Base-by-base conservation (phyloP, 2,329 filamentous ascomycete genomes). In the Gnomoniopsis sp. region DNA sequence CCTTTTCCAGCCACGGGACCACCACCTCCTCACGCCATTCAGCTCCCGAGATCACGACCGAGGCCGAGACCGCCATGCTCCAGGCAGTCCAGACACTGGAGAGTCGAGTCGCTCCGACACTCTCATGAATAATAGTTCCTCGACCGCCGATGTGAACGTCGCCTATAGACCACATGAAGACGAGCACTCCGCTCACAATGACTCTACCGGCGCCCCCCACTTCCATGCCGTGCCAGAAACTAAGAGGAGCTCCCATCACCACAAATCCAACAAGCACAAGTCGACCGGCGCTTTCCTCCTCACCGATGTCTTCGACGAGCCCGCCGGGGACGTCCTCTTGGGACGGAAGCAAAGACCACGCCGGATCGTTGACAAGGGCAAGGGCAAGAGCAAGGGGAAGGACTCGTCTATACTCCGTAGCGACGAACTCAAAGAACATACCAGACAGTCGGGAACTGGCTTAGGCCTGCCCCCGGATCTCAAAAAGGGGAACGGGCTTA, bases 241-340 rank as follows among this genome's bases (percentile, higher is more conserved):
- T 58, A 61, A 62, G 58, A 57, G 60, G 56, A 53, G 34, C 51
- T 33, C 56, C 23, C 34, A 14, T 19, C 54, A 52, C 19, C 61
- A 63, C 38, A 72, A 69, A 49, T 64, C 72, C 46, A 71, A 77
- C 55, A 81, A 76, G 65, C 71, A 74, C 33, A 75, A 79, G 17
- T 72, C 79, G 6, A 76, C 73, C 62, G 78, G 80, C 49, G 78
- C 77, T 8, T 85, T 85, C 64, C 73, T 84, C 53, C 73, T 84
- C 15, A 71, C 77, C 33, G 79, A 81, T 62, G 67, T 74, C 2
- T 66, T 67, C 33, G 67, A 69, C 48, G 69, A 68, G 7, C 56
- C 59, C 21, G 65, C 63, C n/a, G 67, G 67, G 26, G 73, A 72
- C 46, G 69, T 69, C 47, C 68, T 60, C 41, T 75, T 69, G 41